Base-by-base conservation (phyloP, 2,329 filamentous ascomycete species). In the Penicillium thymicola region DNA sequence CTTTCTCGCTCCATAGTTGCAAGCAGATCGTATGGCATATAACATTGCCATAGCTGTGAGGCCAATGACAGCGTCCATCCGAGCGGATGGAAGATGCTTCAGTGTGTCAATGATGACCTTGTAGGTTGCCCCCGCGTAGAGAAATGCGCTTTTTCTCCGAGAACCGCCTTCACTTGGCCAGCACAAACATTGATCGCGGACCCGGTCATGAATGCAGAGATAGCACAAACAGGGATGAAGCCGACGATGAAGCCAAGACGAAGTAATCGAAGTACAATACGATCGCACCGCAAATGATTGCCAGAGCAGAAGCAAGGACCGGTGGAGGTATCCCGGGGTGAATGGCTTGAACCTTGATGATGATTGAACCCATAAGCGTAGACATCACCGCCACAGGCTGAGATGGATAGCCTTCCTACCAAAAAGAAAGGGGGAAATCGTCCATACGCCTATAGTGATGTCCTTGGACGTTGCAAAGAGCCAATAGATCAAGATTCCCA, bases 381-480 rank as follows among this genome's bases (percentile, higher is more conserved):
- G 92, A 96, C 81, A 96, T 88, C 63, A 97, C 92, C 32, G 93
- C 93, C 44, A 97, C 92, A 27, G 92, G 92, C 87, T 90, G 32
- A 2, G 44, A 63, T 38, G 10, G 51, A 38, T 44, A 36, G n/a
- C 27, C 28, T 41, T 23, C 5, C 10, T 10, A 21, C 9, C 2
- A 4, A 30, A 41, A 41, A 41, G n/a, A 36, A 13, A 61, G 25
- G 1, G 81, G 23, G n/a, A 9, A 13, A 23, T 9, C n/a, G n/a
- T 6, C 30, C 86, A 76, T 80, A 89, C 88, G 10, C 93, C 92
- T 54, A 97, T 96, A 11, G 92, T 96, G 69, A 97, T 96, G 72
- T 97, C 92, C 71, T 97, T 97, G 14, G 92, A 96, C 0, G 92
- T 97, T 37, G 92, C 92, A 69, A 97, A 97, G 70, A 96, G 88